Conservation (phyloP, 306 rosid genomes). For the Cucurbita argyrosperma region DNA sequence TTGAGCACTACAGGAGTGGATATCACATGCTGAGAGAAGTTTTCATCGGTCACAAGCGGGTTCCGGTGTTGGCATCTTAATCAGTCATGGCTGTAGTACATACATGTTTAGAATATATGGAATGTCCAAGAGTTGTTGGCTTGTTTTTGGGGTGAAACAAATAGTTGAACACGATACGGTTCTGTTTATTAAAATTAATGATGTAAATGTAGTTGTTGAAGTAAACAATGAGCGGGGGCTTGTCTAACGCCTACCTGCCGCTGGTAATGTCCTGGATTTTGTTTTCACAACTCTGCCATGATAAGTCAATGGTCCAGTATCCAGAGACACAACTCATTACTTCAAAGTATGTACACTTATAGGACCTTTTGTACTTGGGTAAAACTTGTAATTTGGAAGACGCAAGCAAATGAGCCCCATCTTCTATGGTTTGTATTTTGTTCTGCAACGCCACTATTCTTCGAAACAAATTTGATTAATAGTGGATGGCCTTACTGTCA, state of each 20-base stretch:
- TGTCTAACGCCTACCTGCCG: neutral
- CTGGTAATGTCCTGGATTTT: too few species aligned
- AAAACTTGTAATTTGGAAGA: neutral
- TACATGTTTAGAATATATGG: neutral
- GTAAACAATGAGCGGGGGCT: neutral
- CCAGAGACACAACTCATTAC: neutral
- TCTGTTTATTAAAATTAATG: neutral
- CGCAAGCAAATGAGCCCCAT: neutral
- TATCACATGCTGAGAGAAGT: slow-evolving; percentile 50
- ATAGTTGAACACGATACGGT: neutral
- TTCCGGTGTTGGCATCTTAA: slow-evolving; percentile 49
- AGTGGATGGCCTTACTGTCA: too few species aligned
- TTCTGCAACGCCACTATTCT: neutral
- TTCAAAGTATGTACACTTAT: neutral
- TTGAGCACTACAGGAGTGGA: slow-evolving; percentile 62
- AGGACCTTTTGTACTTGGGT: neutral
- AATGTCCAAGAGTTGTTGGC: neutral
- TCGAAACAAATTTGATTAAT: too few species aligned
- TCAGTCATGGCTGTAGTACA: too few species aligned
- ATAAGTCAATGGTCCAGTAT: neutral
- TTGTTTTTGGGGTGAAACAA: neutral
- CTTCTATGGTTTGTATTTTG: neutral
- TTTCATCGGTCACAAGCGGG: slow-evolving; percentile 34
- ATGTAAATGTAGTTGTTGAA: neutral
- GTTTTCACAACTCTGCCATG: too few species aligned